A percentile compares a stretch with the other conserved stretches of the same genome.
phyloP scores from a whole-genome alignment of 495 filamentous ascomycete species.

The Sphaerosporella brunnea region DNA sequence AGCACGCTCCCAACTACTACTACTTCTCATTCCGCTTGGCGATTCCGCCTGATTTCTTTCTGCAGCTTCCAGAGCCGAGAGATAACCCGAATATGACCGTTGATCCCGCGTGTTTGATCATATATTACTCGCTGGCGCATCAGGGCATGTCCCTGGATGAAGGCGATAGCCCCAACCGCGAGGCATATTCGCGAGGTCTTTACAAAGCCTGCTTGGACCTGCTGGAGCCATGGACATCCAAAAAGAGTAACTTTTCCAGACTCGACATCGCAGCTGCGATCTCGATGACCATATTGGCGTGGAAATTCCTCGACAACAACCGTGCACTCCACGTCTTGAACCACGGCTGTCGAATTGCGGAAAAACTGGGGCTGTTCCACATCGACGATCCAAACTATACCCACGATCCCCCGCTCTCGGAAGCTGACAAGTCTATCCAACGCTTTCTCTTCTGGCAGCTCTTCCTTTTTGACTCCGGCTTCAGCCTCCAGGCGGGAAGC shows the following conservation, averaged over 20 bases:
- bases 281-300: not conserved
- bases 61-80: not conserved
- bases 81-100: not conserved
- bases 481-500: not conserved
- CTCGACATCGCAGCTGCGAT: not conserved
- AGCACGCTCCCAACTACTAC: not conserved
- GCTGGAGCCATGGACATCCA: not conserved
- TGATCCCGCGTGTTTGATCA: not conserved
- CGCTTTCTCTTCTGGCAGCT: conserved; percentile 3
- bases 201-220: not conserved
- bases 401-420: not conserved
- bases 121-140: not conserved
- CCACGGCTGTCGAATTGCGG: not conserved
- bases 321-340: not conserved
- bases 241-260: not conserved
- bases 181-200: not conserved
- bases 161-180: not conserved
- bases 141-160: conserved; percentile 1
- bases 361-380: not conserved
- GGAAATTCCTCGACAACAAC: conserved; percentile 4
- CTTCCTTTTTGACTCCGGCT: not conserved
- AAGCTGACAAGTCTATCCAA: not conserved
- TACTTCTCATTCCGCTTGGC: not conserved
- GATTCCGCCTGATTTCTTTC: not conserved
- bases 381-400: not conserved